Evolutionary conservation across 192 early-diverging fungal species (phyloP), one percentile per base, ranked within the genome.

Genomic region (Fimicolochytrium jonesii): DNA sequence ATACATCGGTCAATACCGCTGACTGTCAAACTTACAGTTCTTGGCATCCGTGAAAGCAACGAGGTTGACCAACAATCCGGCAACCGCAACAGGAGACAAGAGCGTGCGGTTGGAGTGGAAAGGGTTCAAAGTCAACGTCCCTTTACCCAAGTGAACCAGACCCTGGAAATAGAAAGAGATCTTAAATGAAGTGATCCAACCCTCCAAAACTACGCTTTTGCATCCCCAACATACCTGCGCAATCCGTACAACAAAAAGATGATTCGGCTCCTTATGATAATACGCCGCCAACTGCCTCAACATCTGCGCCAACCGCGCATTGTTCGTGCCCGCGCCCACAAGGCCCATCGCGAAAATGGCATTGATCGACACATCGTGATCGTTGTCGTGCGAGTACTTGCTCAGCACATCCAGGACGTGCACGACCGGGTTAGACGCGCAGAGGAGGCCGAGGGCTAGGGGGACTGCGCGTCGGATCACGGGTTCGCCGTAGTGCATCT

Each of bases 281-380:
- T 92, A 99, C 18, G 90, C 85, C 9, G 95, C 95, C 26, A 99
- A 78, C 71, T 97, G 94, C 52, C 97, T 82, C 59, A 99, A 75
- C 85, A 98, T 93, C 78, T 99, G 97, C 39, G 92, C 95, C 34
- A 99, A 77, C 30, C 97, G 87, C 11, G 97, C 97, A 71, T 99
- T 97, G 84, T 99, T 99, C 17, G 97, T 98, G 45, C 97, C 97
- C 4, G 95, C 95, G 22, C 97, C 97, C 18, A 99, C 90, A 50
- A 98, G 73, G 54, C 97, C 97, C 95, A 99, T 96, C 25, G 95
- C 94, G 77, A 99, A 95, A 43, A 98, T 91, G 13, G 97, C 95
- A 72, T 90, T 96, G 29, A 90, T 75, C 6, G 97, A 90, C 35
- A 99, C 95, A 31, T 95, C 89, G 37, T 82, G 74, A 74, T 99